Evolutionary conservation across 179 eudicot species (phyloP), one percentile per base, ranked within the genome.

Genomic region (Beta lomatogona): DNA sequence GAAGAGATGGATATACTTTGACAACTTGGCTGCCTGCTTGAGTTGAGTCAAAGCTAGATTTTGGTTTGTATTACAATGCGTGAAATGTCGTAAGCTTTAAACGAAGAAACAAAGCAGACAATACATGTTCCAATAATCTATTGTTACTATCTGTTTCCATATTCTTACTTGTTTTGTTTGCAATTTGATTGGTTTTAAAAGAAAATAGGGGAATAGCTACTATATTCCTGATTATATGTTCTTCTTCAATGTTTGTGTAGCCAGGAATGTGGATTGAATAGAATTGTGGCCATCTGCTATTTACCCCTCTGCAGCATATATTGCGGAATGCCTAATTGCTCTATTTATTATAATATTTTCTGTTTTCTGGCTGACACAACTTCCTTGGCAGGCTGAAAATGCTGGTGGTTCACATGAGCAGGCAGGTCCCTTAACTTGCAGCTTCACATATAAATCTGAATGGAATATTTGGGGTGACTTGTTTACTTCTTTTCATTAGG

Each of bases 321-420:
- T 63, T 50, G 41, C 41, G 41, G 41, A 36, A 36, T 36, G 41
- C 41, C 41, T 36, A 50, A 57, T 71, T 71, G 75, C 75, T 52
- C 59, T 53, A 8, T 13, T 73, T 54, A 36, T 72, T 14, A 3
- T 36, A 36, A 36, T 36, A 36, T 36, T 36, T 50, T 54, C 14
- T 16, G 61, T 31, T 81, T 25, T 73, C 14, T 45, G 63, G 54
- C 76, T 80, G 5, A 79, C 69, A 18, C 77, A 7, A 6, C 10
- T 55, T 72, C 63, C 52, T 73, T 68, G 41, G 69, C 89, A 87
- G 89, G 89, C 86, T 58, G 87, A 87, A 78, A 87, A 87, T 80
- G 45, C 81, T 71, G 87, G 88, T 65, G 85, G 84, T 60, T 77
- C 83, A 16, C 90, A 88, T 66, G 89, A 88, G 76, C 90, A 88